Evolutionary conservation across 176 grass and related monocot genomes (phyloP), one percentile per base, ranked within the genome.

Genomic region (Avena eriantha): DNA sequence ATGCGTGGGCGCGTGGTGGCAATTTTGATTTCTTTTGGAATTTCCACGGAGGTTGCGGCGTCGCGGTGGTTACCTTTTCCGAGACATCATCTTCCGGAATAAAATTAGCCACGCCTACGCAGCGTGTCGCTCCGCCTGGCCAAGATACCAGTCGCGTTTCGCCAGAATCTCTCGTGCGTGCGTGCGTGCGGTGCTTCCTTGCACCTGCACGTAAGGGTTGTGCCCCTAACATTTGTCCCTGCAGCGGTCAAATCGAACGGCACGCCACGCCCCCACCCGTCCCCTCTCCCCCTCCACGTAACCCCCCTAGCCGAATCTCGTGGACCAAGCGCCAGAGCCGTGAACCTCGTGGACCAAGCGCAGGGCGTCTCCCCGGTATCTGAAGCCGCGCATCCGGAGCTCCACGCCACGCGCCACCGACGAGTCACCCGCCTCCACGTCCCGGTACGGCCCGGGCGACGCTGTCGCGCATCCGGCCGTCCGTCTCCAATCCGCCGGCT

Each of bases 371-470:
- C 4, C 26, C 60, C 35, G 79, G 29, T 63, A 16, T 33, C 46
- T n/a, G 7, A 39, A 35, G 29, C 59, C 1, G 2, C 63, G 45
- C 82, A 85, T 47, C 67, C 16, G 10, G 87, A 49, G 68, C 67
- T 36, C 84, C 81, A 83, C 80, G 85, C 67, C 67, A 87, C 65
- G 46, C 67, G 48, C 85, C 80, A 47, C 73, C 35, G 34, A 23
- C 22, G 84, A 90, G 64, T 83, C 66, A 21, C 75, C 55, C 35
- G 85, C 85, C 58, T 80, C 89, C 85, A 91, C 82, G 82, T 88
- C 86, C n/a, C 39, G 50, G 0, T 49, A 17, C 35, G n/a, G 0
- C 35, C 0, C 80, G 8, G 21, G 4, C 76, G 10, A 29, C 77
- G 86, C 82, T 88, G 86, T 51, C 82, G 33, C 19, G 6, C 71